Base-by-base conservation (phyloP, 2,329 filamentous ascomycete genomes). In the Leptographium wingfieldii region DNA sequence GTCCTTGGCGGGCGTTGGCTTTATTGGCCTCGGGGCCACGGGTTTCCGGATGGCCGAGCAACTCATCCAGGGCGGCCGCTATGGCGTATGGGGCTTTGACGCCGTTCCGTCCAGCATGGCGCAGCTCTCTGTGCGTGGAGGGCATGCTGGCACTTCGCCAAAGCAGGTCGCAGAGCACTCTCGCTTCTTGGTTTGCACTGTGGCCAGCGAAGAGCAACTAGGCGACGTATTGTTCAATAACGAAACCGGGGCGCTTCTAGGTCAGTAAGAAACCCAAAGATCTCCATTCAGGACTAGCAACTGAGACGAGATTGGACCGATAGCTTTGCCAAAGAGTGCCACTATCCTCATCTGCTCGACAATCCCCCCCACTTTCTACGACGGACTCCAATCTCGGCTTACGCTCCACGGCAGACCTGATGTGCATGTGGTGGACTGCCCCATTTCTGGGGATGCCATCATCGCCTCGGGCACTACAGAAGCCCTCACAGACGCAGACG, bases 41-140 rank as follows among this genome's bases (percentile, higher is more conserved):
- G 87, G 87, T 67, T 87, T 88, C 69, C 87, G 86, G 67, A 90
- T 90, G 86, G 87, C 87, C 63, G 86, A 81, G 62, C 80, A 89
- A 68, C 80, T 90, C 54, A 76, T 89, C 66, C 82, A 83, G 65
- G 73, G 80, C 63, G 84, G 84, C 59, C 79, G 60, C 22, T 87
- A 86, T 70, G 63, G 74, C 22, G 85, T 90, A 27, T 84, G 80
- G 22, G 86, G 86, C 58, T 90, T 83, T 69, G 87, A 90, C 67
- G 80, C 89, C 46, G 88, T 81, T 73, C 74, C 75, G 2, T 82
- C 84, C 6, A 83, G 85, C 0, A 77, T 89, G 29, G 80, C 86
- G 59, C 80, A 78, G 27, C 88, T 89, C 74, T 71, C 77, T 55
- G 71, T 76, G 14, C 83, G 81, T 0, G 86, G 86, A 55, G 85